These are phyloP conservation scores for Mucuna pruriens DNA, from an alignment of 306 rosid species.

Conservation along the genomic window DNA sequence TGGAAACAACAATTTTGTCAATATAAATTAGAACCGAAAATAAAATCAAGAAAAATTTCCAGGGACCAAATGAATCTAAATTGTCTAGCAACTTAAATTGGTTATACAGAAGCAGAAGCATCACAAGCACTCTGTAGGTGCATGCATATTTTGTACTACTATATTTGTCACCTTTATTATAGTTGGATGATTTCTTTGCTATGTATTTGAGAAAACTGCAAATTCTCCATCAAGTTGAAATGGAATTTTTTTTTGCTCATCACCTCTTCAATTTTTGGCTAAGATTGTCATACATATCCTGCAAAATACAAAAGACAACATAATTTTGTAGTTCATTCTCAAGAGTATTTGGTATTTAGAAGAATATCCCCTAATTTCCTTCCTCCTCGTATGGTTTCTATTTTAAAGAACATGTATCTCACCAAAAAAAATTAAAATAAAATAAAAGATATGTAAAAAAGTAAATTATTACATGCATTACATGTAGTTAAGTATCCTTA, in stretches of 20 bases:
- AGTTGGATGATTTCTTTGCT: slow-evolving; percentile 44
- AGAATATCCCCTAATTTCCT: neutral
- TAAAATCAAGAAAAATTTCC: too few relatives aligned
- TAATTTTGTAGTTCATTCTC: neutral
- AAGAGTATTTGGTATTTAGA: neutral
- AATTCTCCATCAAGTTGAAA: slow-evolving; percentile 28
- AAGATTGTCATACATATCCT: slow-evolving; percentile 60
- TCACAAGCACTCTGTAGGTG: neutral
- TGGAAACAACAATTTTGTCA: too few relatives aligned
- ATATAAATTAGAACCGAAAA: too few relatives aligned
- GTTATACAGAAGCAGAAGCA: too few relatives aligned
- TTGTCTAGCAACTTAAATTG: too few relatives aligned
- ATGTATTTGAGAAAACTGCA: slow-evolving; percentile 35
- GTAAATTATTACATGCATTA: too few relatives aligned
- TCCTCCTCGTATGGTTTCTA: too few relatives aligned
- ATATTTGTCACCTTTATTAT: slow-evolving; percentile 47
- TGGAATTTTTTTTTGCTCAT: neutral
- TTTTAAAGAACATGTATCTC: too few relatives aligned
- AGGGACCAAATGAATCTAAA: too few relatives aligned
- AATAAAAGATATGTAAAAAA: too few relatives aligned
- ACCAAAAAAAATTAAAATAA: too few relatives aligned
- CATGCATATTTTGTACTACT: neutral
- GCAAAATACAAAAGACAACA: neutral
- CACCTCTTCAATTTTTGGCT: slow-evolving; percentile 44
- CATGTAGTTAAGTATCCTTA: too few relatives aligned